phyloP scores from a whole-genome alignment of 495 filamentous ascomycete species.

The Lepidopterella palustris region DNA sequence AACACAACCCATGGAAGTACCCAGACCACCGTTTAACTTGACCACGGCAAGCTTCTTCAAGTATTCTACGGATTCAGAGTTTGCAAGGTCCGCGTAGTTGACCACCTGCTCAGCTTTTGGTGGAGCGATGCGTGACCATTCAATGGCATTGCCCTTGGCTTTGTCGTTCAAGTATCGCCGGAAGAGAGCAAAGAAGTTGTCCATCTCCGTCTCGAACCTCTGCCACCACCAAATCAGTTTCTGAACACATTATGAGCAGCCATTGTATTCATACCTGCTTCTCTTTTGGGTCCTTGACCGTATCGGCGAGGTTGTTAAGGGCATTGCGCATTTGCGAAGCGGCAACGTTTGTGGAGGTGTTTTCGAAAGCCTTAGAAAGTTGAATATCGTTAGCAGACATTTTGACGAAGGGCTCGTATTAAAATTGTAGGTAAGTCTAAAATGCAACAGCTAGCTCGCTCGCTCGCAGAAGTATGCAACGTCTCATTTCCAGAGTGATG shows the following conservation, averaged over 20 bases:
- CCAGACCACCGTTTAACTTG: constrained; percentile 98
- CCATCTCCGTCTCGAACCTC: constrained; percentile 97
- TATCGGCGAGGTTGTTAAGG: constrained; percentile 85
- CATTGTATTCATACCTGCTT: constrained; percentile 61
- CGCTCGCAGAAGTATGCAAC: too few relatives aligned
- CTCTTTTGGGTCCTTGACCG: constrained; percentile 69
- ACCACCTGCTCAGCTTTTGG: constrained; percentile 88
- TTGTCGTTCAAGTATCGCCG: constrained; percentile 96
- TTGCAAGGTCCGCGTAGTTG: constrained; percentile 79
- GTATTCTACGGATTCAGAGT: constrained; percentile 82
- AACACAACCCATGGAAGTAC: constrained; percentile 99
- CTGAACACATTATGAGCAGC: not conserved
- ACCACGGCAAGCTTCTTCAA: constrained; percentile 96
- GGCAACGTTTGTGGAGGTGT: constrained; percentile 95
- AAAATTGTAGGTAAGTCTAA: too few relatives aligned
- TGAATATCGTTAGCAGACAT: constrained; percentile 14
- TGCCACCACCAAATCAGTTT: constrained; percentile 24
- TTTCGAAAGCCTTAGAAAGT: constrained; percentile 80
- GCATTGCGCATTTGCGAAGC: constrained; percentile 99
- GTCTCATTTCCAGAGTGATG: too few relatives aligned
- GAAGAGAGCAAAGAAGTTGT: constrained; percentile 99
- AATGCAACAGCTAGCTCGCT: too few relatives aligned
- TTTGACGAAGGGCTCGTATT: constrained; percentile 1
- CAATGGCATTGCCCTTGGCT: constrained; percentile 87
- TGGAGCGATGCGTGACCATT: constrained; percentile 93